Evolutionary conservation across 345 rosid genomes (phyloP).

Genomic region (Eutrema yunnanense): DNA sequence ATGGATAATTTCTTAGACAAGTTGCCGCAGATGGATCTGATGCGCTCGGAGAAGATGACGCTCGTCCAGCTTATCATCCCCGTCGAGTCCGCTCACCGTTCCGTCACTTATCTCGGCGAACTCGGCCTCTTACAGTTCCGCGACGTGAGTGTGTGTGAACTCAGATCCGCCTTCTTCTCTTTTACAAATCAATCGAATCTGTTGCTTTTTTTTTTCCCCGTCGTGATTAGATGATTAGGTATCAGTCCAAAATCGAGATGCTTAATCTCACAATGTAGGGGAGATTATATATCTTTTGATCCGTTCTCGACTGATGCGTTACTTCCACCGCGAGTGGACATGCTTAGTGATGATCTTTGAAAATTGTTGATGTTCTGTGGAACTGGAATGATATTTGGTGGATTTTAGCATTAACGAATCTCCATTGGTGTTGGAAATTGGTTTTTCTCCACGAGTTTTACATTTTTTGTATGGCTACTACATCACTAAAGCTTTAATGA

Average conservation of each 20-base stretch:
- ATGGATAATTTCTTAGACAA: conserved; percentile 62
- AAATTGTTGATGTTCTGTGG: conserved; percentile 11
- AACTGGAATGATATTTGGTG: not conserved
- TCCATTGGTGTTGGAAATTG: not conserved
- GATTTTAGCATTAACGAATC: conserved; percentile 6
- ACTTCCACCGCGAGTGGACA: conserved; percentile 6
- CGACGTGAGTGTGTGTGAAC: conserved; percentile 48
- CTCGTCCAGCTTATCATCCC: conserved; percentile 95
- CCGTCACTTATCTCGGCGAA: conserved; percentile 73
- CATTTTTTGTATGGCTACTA: not conserved
- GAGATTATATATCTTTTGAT: not conserved
- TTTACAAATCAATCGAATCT: conserved; percentile 8
- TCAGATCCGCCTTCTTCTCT: conserved; percentile 40
- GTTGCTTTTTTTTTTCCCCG: not conserved
- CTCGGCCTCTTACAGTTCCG: conserved; percentile 77
- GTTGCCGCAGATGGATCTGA: conserved; percentile 92
- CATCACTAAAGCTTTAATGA: not conserved
- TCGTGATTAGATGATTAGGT: not conserved
- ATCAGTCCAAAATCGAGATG: not conserved
- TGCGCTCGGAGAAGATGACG: conserved; percentile 96
- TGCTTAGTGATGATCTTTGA: conserved; percentile 16
- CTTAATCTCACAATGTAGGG: conserved; percentile 15
- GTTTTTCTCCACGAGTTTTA: not conserved
- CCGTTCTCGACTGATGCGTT: not conserved
- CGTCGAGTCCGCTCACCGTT: conserved; percentile 84